Evolutionary conservation across 2,329 filamentous ascomycete genomes (phyloP), one percentile per base, ranked within the genome.

Genomic region (Fusarium sp.): DNA sequence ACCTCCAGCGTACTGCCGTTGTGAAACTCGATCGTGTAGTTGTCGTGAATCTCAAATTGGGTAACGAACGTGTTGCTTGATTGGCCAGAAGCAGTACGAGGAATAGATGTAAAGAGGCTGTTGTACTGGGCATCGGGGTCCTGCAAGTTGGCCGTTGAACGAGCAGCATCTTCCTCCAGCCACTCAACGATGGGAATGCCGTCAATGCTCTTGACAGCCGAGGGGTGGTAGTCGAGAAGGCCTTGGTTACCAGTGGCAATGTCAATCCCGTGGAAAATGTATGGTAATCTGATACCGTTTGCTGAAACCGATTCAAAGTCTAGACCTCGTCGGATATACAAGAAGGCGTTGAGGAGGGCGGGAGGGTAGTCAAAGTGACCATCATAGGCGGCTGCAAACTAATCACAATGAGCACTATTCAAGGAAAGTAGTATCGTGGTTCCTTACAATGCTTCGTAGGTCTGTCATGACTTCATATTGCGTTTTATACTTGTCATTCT

Each of bases 121-220:
- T 74, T 74, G 39, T 71, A 74, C 50, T 74, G 72, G 13, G 72
- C 72, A 44, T 74, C 72, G 2, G 72, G 72, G 17, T 74, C 72
- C 20, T 74, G 72, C 14, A 49, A 50, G 44, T 68, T 71, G 28
- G 48, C 40, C 13, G 50, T 42, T 24, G 54, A 52, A 22, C 40
- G 45, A 11, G 65, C 39, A 20, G 72, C 72, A 10, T 74, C 72
- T 38, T 74, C 59, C 51, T 75, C 62, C 17, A 74, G 65, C 72
- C 72, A 74, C 36, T 72, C 28, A 8, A 48, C 46, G 24, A 74
- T 50, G 6, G 71, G 71, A 6, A 49, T 69, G 1, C 53, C 72
- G 11, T 74, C 65, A 28, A 74, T 65, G 24, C 54, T 72, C 31
- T 74, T 61, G 22, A 74, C 44, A 28, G 72, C 72, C 1, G 72